Evolutionary conservation across 2,329 filamentous ascomycete species (phyloP).

Genomic region (Talaromyces sp.): DNA sequence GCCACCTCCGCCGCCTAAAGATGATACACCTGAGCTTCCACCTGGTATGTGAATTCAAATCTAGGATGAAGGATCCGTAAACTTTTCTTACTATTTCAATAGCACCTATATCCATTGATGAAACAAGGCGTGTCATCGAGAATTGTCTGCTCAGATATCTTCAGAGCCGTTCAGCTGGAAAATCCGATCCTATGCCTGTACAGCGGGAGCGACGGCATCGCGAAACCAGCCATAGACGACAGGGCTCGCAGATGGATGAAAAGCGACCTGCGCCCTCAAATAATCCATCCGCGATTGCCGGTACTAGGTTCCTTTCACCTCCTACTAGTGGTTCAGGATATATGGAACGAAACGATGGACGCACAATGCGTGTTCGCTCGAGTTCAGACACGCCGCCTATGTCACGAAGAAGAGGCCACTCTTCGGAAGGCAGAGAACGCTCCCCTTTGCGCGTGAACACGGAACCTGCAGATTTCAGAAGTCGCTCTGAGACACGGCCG

Average conservation of each 20-base stretch:
- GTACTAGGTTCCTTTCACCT: slow-evolving; percentile 11
- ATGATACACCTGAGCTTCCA: slow-evolving; percentile 19
- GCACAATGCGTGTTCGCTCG: slow-evolving; percentile 27
- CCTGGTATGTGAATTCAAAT: slow-evolving; percentile 29
- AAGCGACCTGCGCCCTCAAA: background rate
- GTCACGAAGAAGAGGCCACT: slow-evolving; percentile 24
- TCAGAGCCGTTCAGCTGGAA: slow-evolving; percentile 37
- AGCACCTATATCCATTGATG: slow-evolving; percentile 58
- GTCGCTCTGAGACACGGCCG: slow-evolving; percentile 31
- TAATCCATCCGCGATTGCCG: background rate
- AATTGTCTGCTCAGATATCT: slow-evolving; percentile 55
- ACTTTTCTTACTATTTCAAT: slow-evolving; percentile 30
- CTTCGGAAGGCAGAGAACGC: slow-evolving; percentile 24
- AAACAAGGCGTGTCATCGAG: slow-evolving; percentile 59
- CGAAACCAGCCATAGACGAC: background rate
- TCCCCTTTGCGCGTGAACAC: slow-evolving; percentile 23
- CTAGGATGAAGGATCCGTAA: background rate
- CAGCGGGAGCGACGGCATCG: background rate
- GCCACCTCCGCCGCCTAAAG: slow-evolving; percentile 23
- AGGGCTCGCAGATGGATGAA: background rate
- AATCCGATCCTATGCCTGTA: slow-evolving; percentile 10
- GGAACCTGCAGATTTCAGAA: slow-evolving; percentile 37
- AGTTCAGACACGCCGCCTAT: slow-evolving; percentile 32
- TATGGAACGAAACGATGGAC: slow-evolving; percentile 25
- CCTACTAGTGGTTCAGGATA: slow-evolving; percentile 12